Conservation (phyloP, 2,329 filamentous ascomycete genomes). For the Diaporthe australafricana region DNA sequence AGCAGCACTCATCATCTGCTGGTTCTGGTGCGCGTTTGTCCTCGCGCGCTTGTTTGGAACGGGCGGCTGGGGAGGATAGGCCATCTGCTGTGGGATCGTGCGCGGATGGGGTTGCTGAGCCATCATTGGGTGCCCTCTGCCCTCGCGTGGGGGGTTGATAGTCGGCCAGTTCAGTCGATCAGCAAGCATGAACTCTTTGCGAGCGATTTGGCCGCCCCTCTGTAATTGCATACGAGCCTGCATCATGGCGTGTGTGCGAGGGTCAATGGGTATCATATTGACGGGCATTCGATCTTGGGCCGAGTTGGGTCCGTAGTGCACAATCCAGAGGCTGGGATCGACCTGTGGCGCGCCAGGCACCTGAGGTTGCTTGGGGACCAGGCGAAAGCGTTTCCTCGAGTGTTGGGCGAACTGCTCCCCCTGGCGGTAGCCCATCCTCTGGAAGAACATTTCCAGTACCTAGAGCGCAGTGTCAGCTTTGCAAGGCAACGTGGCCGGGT, state of each 20-base stretch:
- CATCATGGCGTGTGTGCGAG: constrained; percentile 70
- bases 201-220: constrained; percentile 81
- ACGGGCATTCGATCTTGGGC: constrained; percentile 79
- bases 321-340: constrained; percentile 88
- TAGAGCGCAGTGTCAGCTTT: constrained; percentile 49
- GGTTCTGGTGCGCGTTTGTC: constrained; percentile 55
- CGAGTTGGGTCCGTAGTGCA: constrained; percentile 87
- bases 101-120: constrained; percentile 57
- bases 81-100: constrained; percentile 69
- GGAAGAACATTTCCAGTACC: constrained; percentile 90
- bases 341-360: constrained; percentile 76
- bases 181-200: constrained; percentile 94
- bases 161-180: constrained; percentile 92
- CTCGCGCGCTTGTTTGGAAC: constrained; percentile 68
- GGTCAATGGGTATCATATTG: constrained; percentile 72
- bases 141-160: constrained; percentile 75
- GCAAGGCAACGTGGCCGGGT: not conserved
- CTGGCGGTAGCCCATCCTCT: constrained; percentile 83
- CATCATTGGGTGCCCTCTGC: constrained; percentile 63
- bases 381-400: constrained; percentile 85
- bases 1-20: constrained; percentile 42
- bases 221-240: constrained; percentile 74
- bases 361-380: constrained; percentile 77
- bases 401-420: constrained; percentile 82
- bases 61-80: constrained; percentile 66